These are phyloP conservation scores for barrel medic (Medicago truncatula) DNA, from an alignment of 306 rosid genomes.

Conservation along the genomic window MtrunA17r5.0-ANR NC_053045.1:41236501-41237000, in stretches of 20 bases:
- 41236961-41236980: constrained; percentile 56
- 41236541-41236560: constrained; percentile 79
- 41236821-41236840: constrained; percentile 48
- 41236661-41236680: constrained; percentile 53
- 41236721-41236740: constrained; percentile 45
- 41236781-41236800: constrained; percentile 46
- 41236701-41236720: constrained; percentile 46
- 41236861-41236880: constrained; percentile 30
- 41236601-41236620: constrained; percentile 53
- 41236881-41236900: constrained; percentile 45
- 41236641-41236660: constrained; percentile 47
- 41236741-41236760: constrained; percentile 50
- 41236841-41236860: constrained; percentile 59
- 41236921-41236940: constrained; percentile 96
- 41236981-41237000: constrained; percentile 63
- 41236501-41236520: constrained; percentile 60
- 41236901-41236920: constrained; percentile 84
- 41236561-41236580: constrained; percentile 92
- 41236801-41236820: constrained; percentile 46
- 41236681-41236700: constrained; percentile 49
- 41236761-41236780: constrained; percentile 45
- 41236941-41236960: constrained; percentile 68
- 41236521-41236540: constrained; percentile 80
- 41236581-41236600: constrained; percentile 68
- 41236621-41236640: constrained; percentile 51